Base-by-base conservation (phyloP, 257 asterid genomes). In the Solanum chaucha region DNA sequence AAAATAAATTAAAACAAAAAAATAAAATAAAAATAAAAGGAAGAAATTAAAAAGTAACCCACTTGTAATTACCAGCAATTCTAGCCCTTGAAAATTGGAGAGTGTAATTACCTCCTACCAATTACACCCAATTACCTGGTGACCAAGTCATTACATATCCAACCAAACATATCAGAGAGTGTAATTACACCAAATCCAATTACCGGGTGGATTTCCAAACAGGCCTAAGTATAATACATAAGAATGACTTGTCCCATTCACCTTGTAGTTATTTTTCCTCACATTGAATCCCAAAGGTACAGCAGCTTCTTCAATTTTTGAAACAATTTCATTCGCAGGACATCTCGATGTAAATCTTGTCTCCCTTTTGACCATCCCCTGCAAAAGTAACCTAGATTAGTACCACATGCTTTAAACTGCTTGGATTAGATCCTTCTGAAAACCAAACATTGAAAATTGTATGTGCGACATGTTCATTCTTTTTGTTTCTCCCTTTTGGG, bases 351-450 rank as follows among this genome's bases (percentile, higher is more conserved):
- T 91, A 88, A 95, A 95, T 89, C 97, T 91, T 15, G 98, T 95
- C 92, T 95, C 98, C 46, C 97, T 91, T 87, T 90, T 93, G 87
- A 93, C 96, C 61, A 92, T 93, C 83, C 98, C 98, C 98, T 95
- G 85, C 22, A 75, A 84, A 61, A 24, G 51, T 26, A 87, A 72
- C 73, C 74, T 65, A 85, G 55, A 35, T 64, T 36, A 26, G 64
- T 51, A 35, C 65, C 85, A 72, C 55, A 86, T 46, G 70, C 73
- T 32, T 75, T 72, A 72, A 86, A 72, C 28, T 80, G 24, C 28
- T 46, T 55, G 68, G 41, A 80, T 22, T 32, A 81, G 30, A 81
- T 48, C 85, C 70, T 30, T 48, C 41, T 46, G 85, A 81, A 81
- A 81, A 22, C 30, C 24, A 81, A 81, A 11, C 70, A 81, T 48